Percentiles rank a stretch among this genome's conserved stretches.
Evolutionary conservation across 257 asterid genomes (phyloP).

Genomic region (Henckelia pumila): DNA sequence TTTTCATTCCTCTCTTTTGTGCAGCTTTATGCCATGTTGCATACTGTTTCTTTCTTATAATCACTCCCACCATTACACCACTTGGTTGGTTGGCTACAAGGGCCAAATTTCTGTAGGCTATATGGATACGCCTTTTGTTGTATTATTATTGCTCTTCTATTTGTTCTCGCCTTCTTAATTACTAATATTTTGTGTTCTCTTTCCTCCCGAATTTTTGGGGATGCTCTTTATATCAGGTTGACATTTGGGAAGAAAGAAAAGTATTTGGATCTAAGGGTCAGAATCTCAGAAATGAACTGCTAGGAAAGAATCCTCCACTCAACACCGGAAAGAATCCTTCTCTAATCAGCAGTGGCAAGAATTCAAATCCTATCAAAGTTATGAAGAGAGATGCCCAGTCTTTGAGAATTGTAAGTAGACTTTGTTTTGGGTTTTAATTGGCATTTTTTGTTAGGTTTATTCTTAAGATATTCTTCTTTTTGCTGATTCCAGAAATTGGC

Average conservation of each 20-base stretch:
- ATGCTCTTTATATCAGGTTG: slow-evolving; percentile 52
- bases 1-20: slow-evolving; percentile 3
- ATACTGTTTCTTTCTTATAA: slow-evolving; percentile 15
- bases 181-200: not conserved
- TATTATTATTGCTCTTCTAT: slow-evolving; percentile 8
- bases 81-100: not conserved
- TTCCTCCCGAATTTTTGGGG: not conserved
- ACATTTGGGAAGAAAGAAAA: slow-evolving; percentile 92
- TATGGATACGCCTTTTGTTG: not conserved
- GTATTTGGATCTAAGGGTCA: slow-evolving; percentile 96
- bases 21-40: slow-evolving; percentile 10
- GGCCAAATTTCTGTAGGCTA: not conserved
- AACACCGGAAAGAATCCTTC: slow-evolving; percentile 13
- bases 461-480: not conserved
- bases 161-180: not conserved
- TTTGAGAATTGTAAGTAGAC: slow-evolving; percentile 44
- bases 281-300: slow-evolving; percentile 71
- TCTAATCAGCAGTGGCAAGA: slow-evolving; percentile 45
- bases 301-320: slow-evolving; percentile 41
- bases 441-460: slow-evolving; percentile 15
- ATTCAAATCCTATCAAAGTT: slow-evolving; percentile 72
- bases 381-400: slow-evolving; percentile 66
- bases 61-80: not conserved
- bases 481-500: slow-evolving; percentile 72
- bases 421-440: slow-evolving; percentile 20